Evolutionary conservation across 441 rosid species (phyloP).

Genomic region (Omphalea diandra): DNA sequence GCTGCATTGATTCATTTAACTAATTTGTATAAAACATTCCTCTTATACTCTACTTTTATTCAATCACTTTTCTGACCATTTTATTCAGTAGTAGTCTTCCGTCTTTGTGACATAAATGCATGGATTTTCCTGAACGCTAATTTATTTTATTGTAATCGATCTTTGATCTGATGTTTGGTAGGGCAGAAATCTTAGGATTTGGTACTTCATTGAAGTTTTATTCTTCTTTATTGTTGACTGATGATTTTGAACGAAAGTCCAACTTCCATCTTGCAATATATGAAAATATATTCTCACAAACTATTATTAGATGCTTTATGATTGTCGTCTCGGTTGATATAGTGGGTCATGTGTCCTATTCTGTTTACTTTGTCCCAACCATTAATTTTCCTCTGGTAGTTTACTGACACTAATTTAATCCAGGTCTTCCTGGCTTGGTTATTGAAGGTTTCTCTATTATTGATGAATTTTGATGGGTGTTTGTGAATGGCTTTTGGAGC

Average conservation of each 20-base stretch:
- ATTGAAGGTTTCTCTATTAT: constrained; percentile 12
- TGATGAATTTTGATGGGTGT: constrained; percentile 28
- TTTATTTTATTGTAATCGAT: not conserved
- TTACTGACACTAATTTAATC: constrained; percentile 33
- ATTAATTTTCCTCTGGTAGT: constrained; percentile 17
- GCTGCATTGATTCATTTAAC: not conserved
- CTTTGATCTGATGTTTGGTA: not conserved
- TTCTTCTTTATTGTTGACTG: not conserved
- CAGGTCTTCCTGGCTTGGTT: constrained; percentile 28
- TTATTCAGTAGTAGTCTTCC: not conserved
- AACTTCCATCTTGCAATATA: not conserved
- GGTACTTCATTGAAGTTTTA: not conserved
- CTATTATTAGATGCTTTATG: constrained; percentile 4
- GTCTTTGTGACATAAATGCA: not conserved
- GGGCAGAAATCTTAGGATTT: not conserved
- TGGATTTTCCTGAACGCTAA: not conserved
- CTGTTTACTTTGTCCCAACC: constrained; percentile 13
- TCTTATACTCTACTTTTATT: not conserved
- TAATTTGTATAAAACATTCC: not conserved
- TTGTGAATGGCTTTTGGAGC: constrained; percentile 38
- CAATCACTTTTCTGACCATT: not conserved
- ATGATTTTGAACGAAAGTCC: not conserved
- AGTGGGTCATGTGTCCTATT: not conserved
- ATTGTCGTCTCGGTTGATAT: not conserved
- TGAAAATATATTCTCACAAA: not conserved